Base-by-base conservation (phyloP, 495 filamentous ascomycete species). In the Hypoxylon intermedium region DNA sequence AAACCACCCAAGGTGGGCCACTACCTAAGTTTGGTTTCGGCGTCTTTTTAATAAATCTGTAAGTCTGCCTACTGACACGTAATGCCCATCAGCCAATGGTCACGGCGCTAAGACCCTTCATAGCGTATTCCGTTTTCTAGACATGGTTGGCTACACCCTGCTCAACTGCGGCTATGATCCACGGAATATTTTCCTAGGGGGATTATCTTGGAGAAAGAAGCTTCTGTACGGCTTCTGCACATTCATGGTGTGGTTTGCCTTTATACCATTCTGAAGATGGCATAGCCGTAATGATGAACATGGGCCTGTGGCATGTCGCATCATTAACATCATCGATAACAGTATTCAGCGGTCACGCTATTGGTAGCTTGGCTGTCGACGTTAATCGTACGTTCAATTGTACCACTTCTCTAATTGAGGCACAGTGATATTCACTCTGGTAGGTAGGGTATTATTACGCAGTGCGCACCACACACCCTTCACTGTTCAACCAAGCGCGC, bases 161-260 rank as follows among this genome's bases (percentile, higher is more conserved):
- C 66, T 71, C 7, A 71, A 71, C 28, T 59, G 61, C 24, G 68
- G 68, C 37, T 71, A 71, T 28, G 68, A 71, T 38, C 68, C 68
- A n/a, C 52, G 68, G 44, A 68, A 53, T 52, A 67, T 71, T 21
- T 60, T 71, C 9, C 50, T 67, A 41, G 63, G 50, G 34, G 52
- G 59, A 1, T 44, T 71, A 24, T 38, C 54, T 34, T 37, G 62
- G 12, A 67, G 44, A 36, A 66, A 55, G 49, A 71, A 71, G 43
- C n/a, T 62, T 19, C 37, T 71, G 24, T 71, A 67, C 34, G 68
- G 65, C 24, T 55, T 71, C 45, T 62, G 58, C 31, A 71, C 68
- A 2, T 68, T 71, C 47, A 62, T 71, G 53, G 68, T 71, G 40
- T 71, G 67, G 60, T 71, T 71, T 47, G 68, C 68, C 21, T 71